These are phyloP conservation scores for Uronychia binucleata DNA, from an alignment of 73 alveolate species.

Conservation along the genomic window DNA sequence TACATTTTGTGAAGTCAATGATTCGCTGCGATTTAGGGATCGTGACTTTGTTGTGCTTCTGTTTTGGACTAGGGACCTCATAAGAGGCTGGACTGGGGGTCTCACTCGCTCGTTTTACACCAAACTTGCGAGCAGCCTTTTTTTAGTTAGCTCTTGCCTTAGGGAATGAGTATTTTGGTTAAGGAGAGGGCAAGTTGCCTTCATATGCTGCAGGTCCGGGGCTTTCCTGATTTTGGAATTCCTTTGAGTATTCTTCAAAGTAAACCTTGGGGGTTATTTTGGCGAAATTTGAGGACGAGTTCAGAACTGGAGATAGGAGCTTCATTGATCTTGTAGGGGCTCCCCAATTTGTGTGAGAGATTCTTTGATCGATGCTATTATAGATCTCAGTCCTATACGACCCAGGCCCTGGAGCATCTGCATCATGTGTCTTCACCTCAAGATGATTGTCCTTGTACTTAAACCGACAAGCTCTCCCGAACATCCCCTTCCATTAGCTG, in stretches of 20 bases:
- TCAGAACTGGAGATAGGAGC: background rate
- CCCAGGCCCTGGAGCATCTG: background rate
- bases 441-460: background rate
- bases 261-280: background rate
- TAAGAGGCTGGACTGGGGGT: background rate
- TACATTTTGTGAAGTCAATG: background rate
- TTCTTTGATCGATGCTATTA: background rate
- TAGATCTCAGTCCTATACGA: background rate
- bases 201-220: background rate
- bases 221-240: background rate
- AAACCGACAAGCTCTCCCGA: background rate
- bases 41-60: background rate
- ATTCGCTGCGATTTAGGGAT: background rate
- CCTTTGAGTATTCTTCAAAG: background rate
- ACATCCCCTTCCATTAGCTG: background rate
- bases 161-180: background rate
- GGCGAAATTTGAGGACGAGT: background rate
- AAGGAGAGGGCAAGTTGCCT: background rate
- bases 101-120: background rate
- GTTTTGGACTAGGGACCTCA: background rate
- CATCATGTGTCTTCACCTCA: background rate
- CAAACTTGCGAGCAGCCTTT: background rate
- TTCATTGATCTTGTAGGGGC: background rate
- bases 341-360: background rate
- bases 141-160: background rate